Conservation (phyloP, 148 eudicot species). For the Agrostemma githago region DNA sequence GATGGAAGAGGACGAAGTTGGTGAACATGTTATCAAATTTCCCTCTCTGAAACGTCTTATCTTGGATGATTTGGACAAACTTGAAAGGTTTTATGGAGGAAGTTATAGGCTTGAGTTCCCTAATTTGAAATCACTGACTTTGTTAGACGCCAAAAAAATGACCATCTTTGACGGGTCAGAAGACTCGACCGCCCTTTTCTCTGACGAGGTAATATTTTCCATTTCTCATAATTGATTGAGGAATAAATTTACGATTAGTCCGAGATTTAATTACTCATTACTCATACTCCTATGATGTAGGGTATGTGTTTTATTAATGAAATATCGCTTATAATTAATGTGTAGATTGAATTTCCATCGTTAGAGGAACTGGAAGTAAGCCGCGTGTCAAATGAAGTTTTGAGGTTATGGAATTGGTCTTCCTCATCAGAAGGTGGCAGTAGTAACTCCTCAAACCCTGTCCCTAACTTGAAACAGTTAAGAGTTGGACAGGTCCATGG, state of each 20-base stretch:
- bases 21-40: background rate
- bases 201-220: background rate
- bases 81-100: slow-evolving; percentile 1
- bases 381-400: background rate
- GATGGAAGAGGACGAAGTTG: background rate
- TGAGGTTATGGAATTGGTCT: background rate
- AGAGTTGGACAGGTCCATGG: background rate
- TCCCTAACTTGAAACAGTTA: background rate
- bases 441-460: background rate
- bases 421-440: background rate
- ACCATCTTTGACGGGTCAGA: background rate
- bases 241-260: no score
- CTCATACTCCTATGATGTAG: no score
- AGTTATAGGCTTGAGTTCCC: slow-evolving; percentile 1
- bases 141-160: background rate
- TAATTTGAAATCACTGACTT: background rate
- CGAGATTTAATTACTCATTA: no score
- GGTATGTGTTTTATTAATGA: no score
- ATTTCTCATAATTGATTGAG: no score
- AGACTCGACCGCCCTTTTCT: background rate
- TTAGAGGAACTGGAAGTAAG: background rate
- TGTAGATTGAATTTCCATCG: no score
- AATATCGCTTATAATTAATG: background rate
- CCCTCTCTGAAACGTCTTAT: background rate
- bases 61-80: background rate